Percentiles rank a stretch among this genome's conserved stretches.
Evolutionary conservation across 169 alveolate species (phyloP).

Genomic region (Cryptosporidium xiaoi): DNA sequence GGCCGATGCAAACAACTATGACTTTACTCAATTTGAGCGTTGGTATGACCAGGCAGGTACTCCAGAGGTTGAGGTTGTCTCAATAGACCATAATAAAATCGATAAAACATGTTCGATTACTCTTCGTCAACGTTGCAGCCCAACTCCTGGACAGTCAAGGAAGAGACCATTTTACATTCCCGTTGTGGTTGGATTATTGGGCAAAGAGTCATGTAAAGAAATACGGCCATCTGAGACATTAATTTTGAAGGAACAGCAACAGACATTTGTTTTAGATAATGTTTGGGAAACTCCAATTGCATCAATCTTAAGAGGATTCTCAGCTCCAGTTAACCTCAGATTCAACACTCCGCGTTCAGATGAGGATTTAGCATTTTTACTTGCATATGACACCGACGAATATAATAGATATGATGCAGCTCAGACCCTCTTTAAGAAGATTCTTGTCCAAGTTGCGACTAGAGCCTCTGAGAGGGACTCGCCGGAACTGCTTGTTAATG

Average conservation of each 20-base stretch:
- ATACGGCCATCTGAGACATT: slow-evolving; percentile 76
- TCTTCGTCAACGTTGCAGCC: slow-evolving; percentile 86
- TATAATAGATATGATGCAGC: slow-evolving; percentile 81
- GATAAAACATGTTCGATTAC: slow-evolving; percentile 79
- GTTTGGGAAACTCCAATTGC: slow-evolving; percentile 86
- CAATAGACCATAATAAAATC: slow-evolving; percentile 59
- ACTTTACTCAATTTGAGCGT: slow-evolving; percentile 88
- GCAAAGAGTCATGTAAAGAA: slow-evolving; percentile 81
- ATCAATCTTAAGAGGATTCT: slow-evolving; percentile 89
- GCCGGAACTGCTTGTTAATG: neutral
- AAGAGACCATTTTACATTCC: slow-evolving; percentile 91
- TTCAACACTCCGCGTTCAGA: slow-evolving; percentile 81
- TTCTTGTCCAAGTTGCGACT: slow-evolving; percentile 58
- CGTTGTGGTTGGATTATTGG: slow-evolving; percentile 85
- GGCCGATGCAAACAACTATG: slow-evolving; percentile 87
- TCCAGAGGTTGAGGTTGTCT: slow-evolving; percentile 77
- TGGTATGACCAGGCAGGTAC: slow-evolving; percentile 91
- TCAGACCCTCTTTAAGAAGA: slow-evolving; percentile 76
- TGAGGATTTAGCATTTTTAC: slow-evolving; percentile 85
- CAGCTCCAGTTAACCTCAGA: slow-evolving; percentile 91
- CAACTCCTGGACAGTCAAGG: slow-evolving; percentile 87
- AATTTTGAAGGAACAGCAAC: slow-evolving; percentile 83
- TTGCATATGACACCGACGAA: slow-evolving; percentile 90
- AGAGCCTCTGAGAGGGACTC: slow-evolving; percentile 13
- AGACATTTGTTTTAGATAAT: slow-evolving; percentile 81